These are phyloP conservation scores for Colletotrichum sp. DNA, from an alignment of 2,329 filamentous ascomycete species.

Conservation along the genomic window DNA sequence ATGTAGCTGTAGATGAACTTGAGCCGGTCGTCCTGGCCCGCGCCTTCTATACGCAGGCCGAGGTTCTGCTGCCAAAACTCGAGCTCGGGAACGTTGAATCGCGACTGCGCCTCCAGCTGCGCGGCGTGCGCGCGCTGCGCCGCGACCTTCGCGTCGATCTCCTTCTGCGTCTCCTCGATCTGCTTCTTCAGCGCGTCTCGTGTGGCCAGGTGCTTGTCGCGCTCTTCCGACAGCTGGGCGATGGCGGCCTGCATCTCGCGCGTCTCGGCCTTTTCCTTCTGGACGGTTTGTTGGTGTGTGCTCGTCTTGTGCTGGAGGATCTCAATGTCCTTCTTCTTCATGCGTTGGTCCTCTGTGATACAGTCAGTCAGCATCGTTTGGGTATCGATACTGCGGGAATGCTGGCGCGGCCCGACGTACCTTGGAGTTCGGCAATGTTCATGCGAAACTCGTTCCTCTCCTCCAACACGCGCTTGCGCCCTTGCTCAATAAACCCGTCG, in stretches of 20 bases:
- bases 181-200: conserved; percentile 65
- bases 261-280: conserved; percentile 78
- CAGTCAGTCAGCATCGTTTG: neutral
- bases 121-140: conserved; percentile 75
- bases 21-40: conserved; percentile 81
- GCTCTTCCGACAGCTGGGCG: conserved; percentile 61
- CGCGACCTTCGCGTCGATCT: conserved; percentile 73
- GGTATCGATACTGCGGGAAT: neutral
- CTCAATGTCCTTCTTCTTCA: conserved; percentile 87
- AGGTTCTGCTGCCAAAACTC: conserved; percentile 96
- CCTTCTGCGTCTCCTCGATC: conserved; percentile 70
- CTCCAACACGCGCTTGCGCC: conserved; percentile 86
- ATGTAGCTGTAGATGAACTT: conserved; percentile 91
- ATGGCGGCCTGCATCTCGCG: conserved; percentile 75
- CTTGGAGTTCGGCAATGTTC: conserved; percentile 87
- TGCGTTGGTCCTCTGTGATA: conserved; percentile 83
- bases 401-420: conserved; percentile 52
- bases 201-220: conserved; percentile 62
- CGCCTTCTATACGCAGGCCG: conserved; percentile 87
- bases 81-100: conserved; percentile 90
- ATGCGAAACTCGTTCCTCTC: conserved; percentile 94
- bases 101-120: conserved; percentile 80
- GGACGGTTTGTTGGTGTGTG: conserved; percentile 75
- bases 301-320: conserved; percentile 76
- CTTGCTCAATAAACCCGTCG: conserved; percentile 92